A percentile compares a stretch with the other conserved stretches of the same genome.
Conservation (phyloP, 2,329 filamentous ascomycete genomes). For the Septoria linicola region DNA sequence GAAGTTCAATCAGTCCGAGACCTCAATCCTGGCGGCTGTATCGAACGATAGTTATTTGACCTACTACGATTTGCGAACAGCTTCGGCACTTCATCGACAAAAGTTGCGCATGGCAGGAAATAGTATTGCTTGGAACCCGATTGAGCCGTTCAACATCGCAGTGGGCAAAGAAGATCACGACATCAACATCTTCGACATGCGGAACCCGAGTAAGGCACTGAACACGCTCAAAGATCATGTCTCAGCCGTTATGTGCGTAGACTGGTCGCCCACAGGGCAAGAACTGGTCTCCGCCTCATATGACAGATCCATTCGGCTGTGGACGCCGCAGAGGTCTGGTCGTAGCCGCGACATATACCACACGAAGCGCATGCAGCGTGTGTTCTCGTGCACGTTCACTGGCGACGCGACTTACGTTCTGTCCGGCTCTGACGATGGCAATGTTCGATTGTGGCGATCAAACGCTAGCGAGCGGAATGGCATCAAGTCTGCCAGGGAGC, state of each 20-base stretch:
- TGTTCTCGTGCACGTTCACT: constrained; percentile 81
- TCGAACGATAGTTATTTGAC: constrained; percentile 83
- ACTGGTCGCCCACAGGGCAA: constrained; percentile 91
- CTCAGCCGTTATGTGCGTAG: constrained; percentile 90
- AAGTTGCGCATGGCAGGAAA: constrained; percentile 81
- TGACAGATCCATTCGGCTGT: constrained; percentile 83
- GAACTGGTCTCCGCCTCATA: constrained; percentile 89
- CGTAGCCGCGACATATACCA: constrained; percentile 93
- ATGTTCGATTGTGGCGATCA: constrained; percentile 84
- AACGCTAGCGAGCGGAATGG: constrained; percentile 80
- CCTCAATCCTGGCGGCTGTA: constrained; percentile 80
- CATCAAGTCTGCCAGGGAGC: constrained; percentile 79
- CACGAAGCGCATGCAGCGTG: constrained; percentile 95
- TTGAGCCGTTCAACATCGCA: constrained; percentile 95
- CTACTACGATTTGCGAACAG: constrained; percentile 88
- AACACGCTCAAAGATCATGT: constrained; percentile 92
- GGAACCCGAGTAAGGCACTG: constrained; percentile 66
- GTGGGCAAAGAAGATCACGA: constrained; percentile 95
- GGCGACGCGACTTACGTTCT: constrained; percentile 88
- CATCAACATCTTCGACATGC: constrained; percentile 88
- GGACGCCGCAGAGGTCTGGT: constrained; percentile 67
- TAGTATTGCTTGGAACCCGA: constrained; percentile 86
- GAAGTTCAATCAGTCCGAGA: constrained; percentile 91
- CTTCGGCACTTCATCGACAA: constrained; percentile 76
- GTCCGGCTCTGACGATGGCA: constrained; percentile 90